Evolutionary conservation across 2,329 filamentous ascomycete genomes (phyloP), one percentile per base, ranked within the genome.

Genomic region (Penicillium nordicum): DNA sequence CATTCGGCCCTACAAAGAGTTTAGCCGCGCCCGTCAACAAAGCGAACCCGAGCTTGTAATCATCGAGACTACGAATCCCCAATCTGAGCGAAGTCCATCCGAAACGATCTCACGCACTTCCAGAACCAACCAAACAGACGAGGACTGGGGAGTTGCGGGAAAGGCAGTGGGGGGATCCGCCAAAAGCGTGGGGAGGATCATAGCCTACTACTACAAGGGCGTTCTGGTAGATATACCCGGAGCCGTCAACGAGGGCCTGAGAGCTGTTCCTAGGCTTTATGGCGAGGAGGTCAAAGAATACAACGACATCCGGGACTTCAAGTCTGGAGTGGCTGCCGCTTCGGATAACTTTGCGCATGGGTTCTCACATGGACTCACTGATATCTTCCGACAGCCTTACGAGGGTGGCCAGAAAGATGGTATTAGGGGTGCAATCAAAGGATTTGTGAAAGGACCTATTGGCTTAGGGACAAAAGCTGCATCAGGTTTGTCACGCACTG

Each of bases 151-250:
- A 12, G 50, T 49, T 18, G 30, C 45, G 3, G 34, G 55, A 18
- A 54, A 38, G 9, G 55, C 62, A n/a, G 53, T 58, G 1, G 62
- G 57, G 1, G 62, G 62, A 8, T 63, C 62, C 0, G 61, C 63
- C 3, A 66, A 65, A 18, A 62, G 66, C 8, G 49, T 73, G 1
- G 66, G 64, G 2, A 67, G 66, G 12, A 64, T 73, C 46, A 50
- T 65, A 8, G 66, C 62, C 5, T 58, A 58, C 10, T 63, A 68
- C 36, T 64, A 63, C 51, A 75, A 74, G 52, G 74, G 72, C 5
- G 47, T 67, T 0, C 30, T 72, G 3, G 70, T 77, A 1, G 72
- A 76, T 45, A 58, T 77, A 25, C 74, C 74, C 0, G 61, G 71
- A 4, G 74, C 75, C 1, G 49, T 69, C 1, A 57, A 74, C 1